Base-by-base conservation (phyloP, 345 rosid genomes). In the Moricandia moricandioides region DNA sequence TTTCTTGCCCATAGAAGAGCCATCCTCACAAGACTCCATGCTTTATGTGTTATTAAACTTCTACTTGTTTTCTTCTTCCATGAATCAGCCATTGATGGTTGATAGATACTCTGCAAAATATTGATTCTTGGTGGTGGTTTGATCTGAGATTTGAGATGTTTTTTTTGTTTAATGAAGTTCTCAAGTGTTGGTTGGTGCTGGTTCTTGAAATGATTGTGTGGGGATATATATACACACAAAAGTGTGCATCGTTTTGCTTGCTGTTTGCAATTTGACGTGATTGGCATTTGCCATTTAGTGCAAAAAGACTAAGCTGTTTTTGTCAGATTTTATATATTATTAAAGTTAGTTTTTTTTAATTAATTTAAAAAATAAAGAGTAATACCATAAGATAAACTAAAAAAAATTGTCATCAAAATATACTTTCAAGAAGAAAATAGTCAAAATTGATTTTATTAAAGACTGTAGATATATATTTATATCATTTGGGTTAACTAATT, bases 1-100 rank as follows among this genome's bases (percentile, higher is more conserved):
- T 86, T 95, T 82, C 90, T 84, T 16, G 85, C 81, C 91, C 97
- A 88, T 51, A 87, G 54, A 80, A 92, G 76, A 31, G 87, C 87
- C 17, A 84, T 69, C 6, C 88, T 86, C 62, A 88, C 83, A 6
- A 87, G 30, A 56, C 72, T 81, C 96, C 94, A 88, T 1, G 86
- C 91, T 74, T 74, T 80, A 0, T 34, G 75, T 17, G 64, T 51
- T 26, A 62, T 55, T 8, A 76, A 71, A 12, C 30, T 67, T 11
- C 66, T 27, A 26, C 69, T 70, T 14, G 11, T 21, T 0, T 29
- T 29, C 31, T 29, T 86, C 78, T 67, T 80, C 26, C 51, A 69
- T 9, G 40, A 76, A 30, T 76, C 60, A 31, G 60, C 80, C 80
- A 70, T 76, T 70, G 54, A 18, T 62, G 45, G 30, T 52, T 33